These are phyloP conservation scores for Artemisia tridentata DNA, from an alignment of 129 eudicot genomes.

Conservation along the genomic window DNA sequence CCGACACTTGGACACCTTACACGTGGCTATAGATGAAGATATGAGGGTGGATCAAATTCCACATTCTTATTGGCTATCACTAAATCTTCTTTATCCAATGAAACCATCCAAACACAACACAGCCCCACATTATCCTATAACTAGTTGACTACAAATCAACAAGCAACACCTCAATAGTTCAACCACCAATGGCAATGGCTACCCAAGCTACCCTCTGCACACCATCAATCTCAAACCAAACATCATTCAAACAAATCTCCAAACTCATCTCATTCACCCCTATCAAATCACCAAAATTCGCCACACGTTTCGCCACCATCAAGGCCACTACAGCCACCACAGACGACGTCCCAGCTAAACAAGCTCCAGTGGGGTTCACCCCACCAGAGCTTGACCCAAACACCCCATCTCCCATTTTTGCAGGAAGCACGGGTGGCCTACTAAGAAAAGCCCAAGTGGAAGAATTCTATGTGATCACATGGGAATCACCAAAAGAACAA, in stretches of 20 bases:
- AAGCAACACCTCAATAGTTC: conserved; percentile 7
- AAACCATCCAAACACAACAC: neutral
- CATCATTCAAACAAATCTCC: conserved; percentile 49
- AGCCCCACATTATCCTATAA: conserved; percentile 20
- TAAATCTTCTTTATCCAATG: conserved; percentile 33
- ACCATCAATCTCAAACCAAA: conserved; percentile 53
- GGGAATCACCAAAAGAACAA: conserved; percentile 94
- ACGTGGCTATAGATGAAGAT: conserved; percentile 23
- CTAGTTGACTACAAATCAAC: conserved; percentile 1
- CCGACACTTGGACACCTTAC: neutral
- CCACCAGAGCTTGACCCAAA: conserved; percentile 89
- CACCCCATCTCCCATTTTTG: conserved; percentile 93
- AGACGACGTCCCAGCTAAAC: conserved; percentile 28
- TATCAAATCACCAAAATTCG: conserved; percentile 36
- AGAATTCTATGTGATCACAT: conserved; percentile 87
- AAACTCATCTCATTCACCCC: conserved; percentile 36
- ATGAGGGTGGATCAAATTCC: conserved; percentile 26
- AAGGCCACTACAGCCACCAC: conserved; percentile 36
- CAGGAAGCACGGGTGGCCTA: conserved; percentile 94
- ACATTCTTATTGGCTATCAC: conserved; percentile 22
- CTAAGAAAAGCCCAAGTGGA: conserved; percentile 87
- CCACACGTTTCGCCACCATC: conserved; percentile 38
- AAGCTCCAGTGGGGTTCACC: conserved; percentile 81
- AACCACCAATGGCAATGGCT: conserved; percentile 57
- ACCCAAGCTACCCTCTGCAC: conserved; percentile 71